These are phyloP conservation scores for Linnemannia schmuckeri DNA, from an alignment of 192 early-diverging fungal genomes.

Conservation along the genomic window DNA sequence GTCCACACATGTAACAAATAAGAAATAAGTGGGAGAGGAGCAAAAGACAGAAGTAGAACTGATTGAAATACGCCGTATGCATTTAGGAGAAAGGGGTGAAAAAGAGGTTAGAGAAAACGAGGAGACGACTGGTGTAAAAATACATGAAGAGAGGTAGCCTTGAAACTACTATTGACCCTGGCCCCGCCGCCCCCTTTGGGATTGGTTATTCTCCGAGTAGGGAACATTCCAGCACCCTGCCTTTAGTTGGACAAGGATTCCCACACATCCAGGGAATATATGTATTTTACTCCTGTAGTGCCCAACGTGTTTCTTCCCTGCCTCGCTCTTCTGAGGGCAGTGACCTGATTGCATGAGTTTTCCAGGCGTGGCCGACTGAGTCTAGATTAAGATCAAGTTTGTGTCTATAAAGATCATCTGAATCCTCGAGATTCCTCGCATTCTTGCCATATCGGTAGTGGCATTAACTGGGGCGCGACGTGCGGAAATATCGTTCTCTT, in stretches of 20 bases:
- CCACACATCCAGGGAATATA: no score
- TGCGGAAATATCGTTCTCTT: no score
- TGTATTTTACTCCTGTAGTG: neutral
- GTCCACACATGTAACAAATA: no score
- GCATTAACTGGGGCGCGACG: no score
- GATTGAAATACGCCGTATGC: no score
- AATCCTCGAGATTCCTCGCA: no score
- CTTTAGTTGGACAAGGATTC: neutral
- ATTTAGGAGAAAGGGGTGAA: neutral
- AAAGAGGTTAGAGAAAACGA: neutral
- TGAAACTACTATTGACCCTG: conserved; percentile 1
- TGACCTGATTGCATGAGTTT: neutral
- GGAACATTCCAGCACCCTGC: neutral
- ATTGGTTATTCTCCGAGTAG: neutral
- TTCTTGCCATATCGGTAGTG: no score
- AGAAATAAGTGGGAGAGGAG: no score
- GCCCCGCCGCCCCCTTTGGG: neutral
- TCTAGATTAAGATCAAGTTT: neutral
- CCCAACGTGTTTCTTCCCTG: neutral
- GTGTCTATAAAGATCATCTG: no score
- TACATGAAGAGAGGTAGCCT: neutral
- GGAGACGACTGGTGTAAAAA: neutral
- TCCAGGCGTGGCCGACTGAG: neutral
- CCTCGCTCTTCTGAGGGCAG: neutral
- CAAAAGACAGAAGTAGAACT: no score